These are phyloP conservation scores for Pseudocercospora musae DNA, from an alignment of 2,329 filamentous ascomycete species.

Conservation along the genomic window DNA sequence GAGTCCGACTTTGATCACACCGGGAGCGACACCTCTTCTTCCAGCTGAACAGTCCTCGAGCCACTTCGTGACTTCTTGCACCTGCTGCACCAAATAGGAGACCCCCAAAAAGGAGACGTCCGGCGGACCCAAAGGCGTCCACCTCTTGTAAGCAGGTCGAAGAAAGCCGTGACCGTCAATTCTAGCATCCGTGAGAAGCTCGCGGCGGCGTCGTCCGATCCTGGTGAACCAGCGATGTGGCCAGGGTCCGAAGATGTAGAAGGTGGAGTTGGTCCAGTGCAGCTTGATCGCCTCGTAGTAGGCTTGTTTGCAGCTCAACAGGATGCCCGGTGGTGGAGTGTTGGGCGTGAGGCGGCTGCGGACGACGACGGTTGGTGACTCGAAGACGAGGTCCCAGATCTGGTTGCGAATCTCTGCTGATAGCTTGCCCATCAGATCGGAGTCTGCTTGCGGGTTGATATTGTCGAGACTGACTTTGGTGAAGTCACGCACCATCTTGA, in stretches of 20 bases:
- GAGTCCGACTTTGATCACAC: not conserved
- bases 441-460: not conserved
- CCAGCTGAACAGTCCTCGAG: not conserved
- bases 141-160: not conserved
- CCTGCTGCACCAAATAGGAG: not conserved
- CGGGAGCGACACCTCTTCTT: not conserved
- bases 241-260: constrained; percentile 1
- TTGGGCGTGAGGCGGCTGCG: not conserved
- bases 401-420: not conserved
- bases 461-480: not conserved
- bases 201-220: not conserved
- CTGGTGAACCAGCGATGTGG: not conserved
- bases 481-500: not conserved
- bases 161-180: not conserved
- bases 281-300: constrained; percentile 12
- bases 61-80: not conserved
- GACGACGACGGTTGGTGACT: not conserved
- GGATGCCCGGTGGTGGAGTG: constrained; percentile 1
- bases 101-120: too few species aligned
- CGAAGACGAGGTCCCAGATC: not conserved
- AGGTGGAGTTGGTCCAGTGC: constrained; percentile 9
- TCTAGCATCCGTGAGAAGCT: not conserved
- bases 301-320: constrained; percentile 17
- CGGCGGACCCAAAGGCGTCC: not conserved
- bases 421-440: not conserved